Evolutionary conservation across 306 rosid genomes (phyloP).

Genomic region (Oxytropis ochrocephala): DNA sequence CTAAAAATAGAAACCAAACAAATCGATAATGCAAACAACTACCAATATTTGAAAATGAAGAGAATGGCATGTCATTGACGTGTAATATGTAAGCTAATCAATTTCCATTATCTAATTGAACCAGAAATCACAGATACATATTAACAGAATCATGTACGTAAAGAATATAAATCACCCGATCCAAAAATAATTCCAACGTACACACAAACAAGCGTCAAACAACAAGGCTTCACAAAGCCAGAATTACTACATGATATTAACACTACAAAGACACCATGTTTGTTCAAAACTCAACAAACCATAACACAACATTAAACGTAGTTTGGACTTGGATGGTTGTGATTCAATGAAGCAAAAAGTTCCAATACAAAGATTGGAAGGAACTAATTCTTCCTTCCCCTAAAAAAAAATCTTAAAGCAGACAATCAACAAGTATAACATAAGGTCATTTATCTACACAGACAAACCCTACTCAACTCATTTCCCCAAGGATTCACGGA

Average conservation of each 20-base stretch:
- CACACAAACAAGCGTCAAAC: not conserved
- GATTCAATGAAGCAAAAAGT: not conserved
- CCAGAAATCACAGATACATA: not conserved
- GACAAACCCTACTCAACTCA: constrained; percentile 9
- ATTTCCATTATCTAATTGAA: not conserved
- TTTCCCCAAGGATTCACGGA: too few relatives aligned
- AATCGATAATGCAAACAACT: not conserved
- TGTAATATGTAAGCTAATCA: not conserved
- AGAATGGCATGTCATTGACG: not conserved
- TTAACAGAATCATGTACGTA: not conserved
- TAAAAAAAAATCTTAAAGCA: not conserved
- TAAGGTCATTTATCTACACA: not conserved
- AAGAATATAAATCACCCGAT: not conserved
- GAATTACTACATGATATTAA: not conserved
- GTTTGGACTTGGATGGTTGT: not conserved
- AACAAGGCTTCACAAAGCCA: not conserved
- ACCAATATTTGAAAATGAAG: not conserved
- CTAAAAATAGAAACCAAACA: constrained; percentile 9
- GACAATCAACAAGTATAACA: not conserved
- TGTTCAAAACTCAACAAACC: not conserved
- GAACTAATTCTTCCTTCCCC: not conserved
- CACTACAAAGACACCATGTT: not conserved
- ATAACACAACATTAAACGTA: not conserved
- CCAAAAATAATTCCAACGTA: constrained; percentile 3
- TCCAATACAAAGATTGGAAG: not conserved